Base-by-base conservation (phyloP, 352 stramenopile species). In the Phytophthora idaei region DNA sequence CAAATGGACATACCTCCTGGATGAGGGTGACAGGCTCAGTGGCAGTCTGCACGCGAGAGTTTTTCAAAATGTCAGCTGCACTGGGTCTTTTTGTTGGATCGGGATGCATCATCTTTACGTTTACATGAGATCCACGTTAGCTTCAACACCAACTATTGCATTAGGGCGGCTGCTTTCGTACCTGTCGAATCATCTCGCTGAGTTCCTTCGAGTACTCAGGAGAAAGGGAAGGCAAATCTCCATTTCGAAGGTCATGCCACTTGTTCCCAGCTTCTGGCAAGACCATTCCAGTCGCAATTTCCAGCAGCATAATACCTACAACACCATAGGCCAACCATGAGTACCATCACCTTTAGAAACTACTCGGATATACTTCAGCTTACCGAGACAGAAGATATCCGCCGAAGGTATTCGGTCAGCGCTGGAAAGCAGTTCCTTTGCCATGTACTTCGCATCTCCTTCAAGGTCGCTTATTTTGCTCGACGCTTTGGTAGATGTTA, bases 311-410 rank as follows among this genome's bases (percentile, higher is more conserved):
- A 41, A 92, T 88, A 3, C 82, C 84, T 92, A 41, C 44, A 53
- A 50, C 28, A 61, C 27, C 2, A 34, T 7, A 49, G 28, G 6
- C n/a, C 8, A 36, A 50, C 39, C 39, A 17, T 69, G 10, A 69
- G 42, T 32, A 47, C 21, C 28, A 36, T 25, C 17, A 45, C 14
- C 0, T 27, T 54, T 2, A n/a, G 11, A 29, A 64, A 4, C 12
- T 54, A 44, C n/a, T 25, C 6, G 4, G 10, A 29, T 45, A 21
- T 3, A 2, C 10, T 44, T 56, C 6, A 51, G 28, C 28, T 28
- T 67, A 92, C 96, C 95, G 42, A 99, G 72, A 25, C 93, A 98
- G 64, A 99, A 99, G n/a, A 99, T 95, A 56, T 99, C 97, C 2
- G 90, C 89, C 0, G 82, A 90, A 14, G 90, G 82, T 31, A 80